Percentiles rank a stretch among this genome's conserved stretches.
Conservation (phyloP, 2,329 filamentous ascomycete species). For the Claviceps africana region DNA sequence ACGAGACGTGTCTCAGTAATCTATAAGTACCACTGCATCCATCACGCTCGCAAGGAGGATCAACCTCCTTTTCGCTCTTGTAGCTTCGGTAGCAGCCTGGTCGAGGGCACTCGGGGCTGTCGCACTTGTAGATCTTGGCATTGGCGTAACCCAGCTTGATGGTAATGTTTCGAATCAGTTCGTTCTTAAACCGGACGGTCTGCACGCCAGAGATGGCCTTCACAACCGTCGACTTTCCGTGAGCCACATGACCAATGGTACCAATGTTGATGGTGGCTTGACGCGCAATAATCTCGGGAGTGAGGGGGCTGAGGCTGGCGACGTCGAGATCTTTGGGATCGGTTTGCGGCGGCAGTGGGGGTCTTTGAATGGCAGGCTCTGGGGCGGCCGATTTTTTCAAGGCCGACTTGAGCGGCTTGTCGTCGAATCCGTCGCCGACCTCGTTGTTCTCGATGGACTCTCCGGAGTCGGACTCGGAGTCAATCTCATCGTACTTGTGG, state of each 20-base stretch:
- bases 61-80: conserved; percentile 98
- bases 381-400: conserved; percentile 59
- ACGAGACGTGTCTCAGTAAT: conserved; percentile 84
- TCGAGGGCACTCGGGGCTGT: conserved; percentile 78
- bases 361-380: conserved; percentile 39
- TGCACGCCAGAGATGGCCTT: conserved; percentile 98
- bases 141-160: conserved; percentile 99
- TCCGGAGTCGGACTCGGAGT: conserved; percentile 54
- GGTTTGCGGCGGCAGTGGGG: conserved; percentile 67
- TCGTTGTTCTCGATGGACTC: conserved; percentile 51
- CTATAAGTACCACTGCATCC: conserved; percentile 81
- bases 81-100: conserved; percentile 93
- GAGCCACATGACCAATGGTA: conserved; percentile 95
- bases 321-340: conserved; percentile 83
- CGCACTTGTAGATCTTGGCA: conserved; percentile 98
- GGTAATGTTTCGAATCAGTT: conserved; percentile 96
- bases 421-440: conserved; percentile 41
- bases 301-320: conserved; percentile 64
- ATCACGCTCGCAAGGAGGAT: conserved; percentile 87
- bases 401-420: conserved; percentile 66
- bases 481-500: conserved; percentile 55
- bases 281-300: conserved; percentile 90
- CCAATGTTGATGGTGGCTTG: conserved; percentile 99
- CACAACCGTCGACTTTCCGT: conserved; percentile 97
- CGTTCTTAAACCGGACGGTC: conserved; percentile 99